Percentiles rank a stretch among this genome's conserved stretches.
Conservation (phyloP, 1,139 yeast genomes). For the Taphrina deformans region DNA sequence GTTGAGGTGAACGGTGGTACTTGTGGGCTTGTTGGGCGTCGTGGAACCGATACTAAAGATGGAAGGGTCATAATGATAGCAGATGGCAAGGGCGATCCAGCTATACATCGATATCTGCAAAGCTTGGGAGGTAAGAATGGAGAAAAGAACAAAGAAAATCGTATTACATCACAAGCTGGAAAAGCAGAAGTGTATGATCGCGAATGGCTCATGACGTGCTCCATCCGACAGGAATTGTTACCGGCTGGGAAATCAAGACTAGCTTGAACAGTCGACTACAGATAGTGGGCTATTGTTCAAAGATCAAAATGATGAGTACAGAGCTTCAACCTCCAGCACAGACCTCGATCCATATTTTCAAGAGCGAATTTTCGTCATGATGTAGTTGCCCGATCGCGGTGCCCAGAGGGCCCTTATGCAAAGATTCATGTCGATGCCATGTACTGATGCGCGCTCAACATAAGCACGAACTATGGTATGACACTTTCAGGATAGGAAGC, state of each 20-base stretch:
- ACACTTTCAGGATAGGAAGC: no score
- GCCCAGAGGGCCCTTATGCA: no score
- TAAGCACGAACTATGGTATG: no score
- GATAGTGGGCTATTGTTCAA: no score
- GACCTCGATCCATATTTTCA: no score
- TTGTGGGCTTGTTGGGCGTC: conserved; percentile 30
- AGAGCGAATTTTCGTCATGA: no score
- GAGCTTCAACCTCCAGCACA: no score
- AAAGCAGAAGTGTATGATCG: conserved; percentile 13
- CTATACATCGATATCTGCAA: neutral
- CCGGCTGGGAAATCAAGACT: neutral
- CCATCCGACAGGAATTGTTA: conserved; percentile 17
- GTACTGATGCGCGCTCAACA: no score
- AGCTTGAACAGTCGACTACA: neutral
- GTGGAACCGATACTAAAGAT: neutral
- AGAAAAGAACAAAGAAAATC: conserved; percentile 16
- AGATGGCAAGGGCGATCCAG: conserved; percentile 23
- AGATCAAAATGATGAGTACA: no score
- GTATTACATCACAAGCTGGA: neutral
- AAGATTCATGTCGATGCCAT: no score
- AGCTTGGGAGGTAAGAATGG: neutral
- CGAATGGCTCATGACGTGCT: conserved; percentile 30
- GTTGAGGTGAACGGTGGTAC: conserved; percentile 65
- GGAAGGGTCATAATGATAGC: conserved; percentile 10
- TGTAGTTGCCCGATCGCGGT: no score